phyloP scores from a whole-genome alignment of 352 stramenopile genomes.

The Phytophthora palmivora region DNA sequence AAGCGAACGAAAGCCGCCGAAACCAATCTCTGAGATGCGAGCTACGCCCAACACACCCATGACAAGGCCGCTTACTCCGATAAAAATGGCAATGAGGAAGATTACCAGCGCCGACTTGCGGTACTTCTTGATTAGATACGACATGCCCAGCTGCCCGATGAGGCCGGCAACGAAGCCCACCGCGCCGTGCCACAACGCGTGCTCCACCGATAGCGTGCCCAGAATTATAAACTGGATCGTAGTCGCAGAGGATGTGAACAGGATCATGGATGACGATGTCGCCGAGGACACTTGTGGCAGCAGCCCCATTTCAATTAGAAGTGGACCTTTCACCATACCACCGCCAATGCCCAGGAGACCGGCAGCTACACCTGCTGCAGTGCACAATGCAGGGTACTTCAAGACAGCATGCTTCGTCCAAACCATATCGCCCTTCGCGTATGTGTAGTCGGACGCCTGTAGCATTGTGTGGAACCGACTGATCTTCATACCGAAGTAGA shows the following conservation, averaged over 20 bases:
- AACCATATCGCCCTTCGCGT: slow-evolving; percentile 95
- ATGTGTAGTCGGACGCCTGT: slow-evolving; percentile 88
- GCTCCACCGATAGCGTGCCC: slow-evolving; percentile 91
- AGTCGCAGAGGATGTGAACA: slow-evolving; percentile 95
- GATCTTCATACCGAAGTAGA: slow-evolving; percentile 84
- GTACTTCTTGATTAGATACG: slow-evolving; percentile 93
- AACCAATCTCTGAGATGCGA: slow-evolving; percentile 64
- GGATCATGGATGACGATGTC: slow-evolving; percentile 93
- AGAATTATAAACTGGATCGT: slow-evolving; percentile 96
- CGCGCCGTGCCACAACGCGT: slow-evolving; percentile 90
- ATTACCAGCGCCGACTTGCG: slow-evolving; percentile 85
- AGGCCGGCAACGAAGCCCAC: slow-evolving; percentile 93
- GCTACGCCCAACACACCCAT: slow-evolving; percentile 75
- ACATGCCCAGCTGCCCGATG: slow-evolving; percentile 92
- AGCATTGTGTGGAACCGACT: slow-evolving; percentile 63
- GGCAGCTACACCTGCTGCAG: slow-evolving; percentile 72
- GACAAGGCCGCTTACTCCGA: slow-evolving; percentile 73
- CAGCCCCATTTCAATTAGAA: slow-evolving; percentile 92
- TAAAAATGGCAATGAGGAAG: slow-evolving; percentile 74
- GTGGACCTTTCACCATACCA: slow-evolving; percentile 91
- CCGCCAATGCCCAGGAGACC: slow-evolving; percentile 89
- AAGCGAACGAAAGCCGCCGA: slow-evolving; percentile 76
- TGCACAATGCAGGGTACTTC: slow-evolving; percentile 80
- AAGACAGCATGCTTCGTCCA: slow-evolving; percentile 93
- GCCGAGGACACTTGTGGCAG: slow-evolving; percentile 88